Evolutionary conservation across 176 grass and related monocot species (phyloP).

Genomic region (Lolium multiflorum): DNA sequence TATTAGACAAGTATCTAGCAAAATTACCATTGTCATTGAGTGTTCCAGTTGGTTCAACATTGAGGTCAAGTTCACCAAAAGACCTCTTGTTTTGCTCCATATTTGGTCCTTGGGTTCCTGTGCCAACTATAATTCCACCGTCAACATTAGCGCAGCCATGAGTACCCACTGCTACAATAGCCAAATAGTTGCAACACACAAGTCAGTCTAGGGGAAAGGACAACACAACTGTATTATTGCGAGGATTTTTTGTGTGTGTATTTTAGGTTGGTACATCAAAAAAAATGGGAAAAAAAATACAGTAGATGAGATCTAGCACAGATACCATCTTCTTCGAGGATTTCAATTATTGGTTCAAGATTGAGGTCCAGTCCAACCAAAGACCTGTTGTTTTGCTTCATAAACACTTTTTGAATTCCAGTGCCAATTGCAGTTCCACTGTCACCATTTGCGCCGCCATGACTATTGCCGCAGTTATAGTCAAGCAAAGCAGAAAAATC

Average conservation of each 20-base stretch:
- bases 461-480: background rate
- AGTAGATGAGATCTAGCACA: background rate
- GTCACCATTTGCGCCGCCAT: constrained; percentile 5
- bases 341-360: background rate
- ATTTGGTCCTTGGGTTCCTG: background rate
- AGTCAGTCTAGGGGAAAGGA: background rate
- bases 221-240: background rate
- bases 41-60: background rate
- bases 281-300: background rate
- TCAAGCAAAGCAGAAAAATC: background rate
- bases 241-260: too few relatives aligned
- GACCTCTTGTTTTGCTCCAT: constrained; percentile 16
- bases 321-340: constrained; percentile 3
- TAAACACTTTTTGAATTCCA: background rate
- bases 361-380: constrained; percentile 16
- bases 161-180: background rate
- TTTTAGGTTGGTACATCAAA: background rate
- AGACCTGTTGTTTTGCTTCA: constrained; percentile 27
- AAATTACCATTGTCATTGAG: background rate
- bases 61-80: background rate
- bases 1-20: background rate
- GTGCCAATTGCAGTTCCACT: background rate
- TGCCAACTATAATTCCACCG: background rate
- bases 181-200: background rate
- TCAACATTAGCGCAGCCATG: constrained; percentile 11